Percentiles rank a stretch among this genome's conserved stretches.
phyloP scores from a whole-genome alignment of 768 basidiomycete species.

The Mrakia blollopis region DNA sequence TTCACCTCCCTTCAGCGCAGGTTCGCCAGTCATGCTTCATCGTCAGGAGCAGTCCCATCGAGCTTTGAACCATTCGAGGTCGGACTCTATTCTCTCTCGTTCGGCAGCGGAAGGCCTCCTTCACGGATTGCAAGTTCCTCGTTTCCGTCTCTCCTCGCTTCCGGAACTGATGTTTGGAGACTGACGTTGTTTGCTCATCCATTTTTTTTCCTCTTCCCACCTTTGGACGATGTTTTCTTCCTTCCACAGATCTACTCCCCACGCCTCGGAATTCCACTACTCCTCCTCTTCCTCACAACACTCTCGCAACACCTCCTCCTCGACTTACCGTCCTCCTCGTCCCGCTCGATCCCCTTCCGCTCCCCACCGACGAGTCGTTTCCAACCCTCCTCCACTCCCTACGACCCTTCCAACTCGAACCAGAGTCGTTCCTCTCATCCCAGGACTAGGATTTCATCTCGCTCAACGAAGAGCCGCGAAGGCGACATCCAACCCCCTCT shows the following conservation, averaged over 20 bases:
- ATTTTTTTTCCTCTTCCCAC: no score
- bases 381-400: not conserved
- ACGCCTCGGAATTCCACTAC: conserved; percentile 2
- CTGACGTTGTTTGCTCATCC: not conserved
- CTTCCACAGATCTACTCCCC: not conserved
- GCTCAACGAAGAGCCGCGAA: conserved; percentile 4
- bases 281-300: not conserved
- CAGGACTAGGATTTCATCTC: conserved; percentile 19
- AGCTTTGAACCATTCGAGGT: not conserved
- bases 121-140: not conserved
- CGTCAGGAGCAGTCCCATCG: not conserved
- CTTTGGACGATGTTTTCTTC: not conserved
- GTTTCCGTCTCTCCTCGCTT: not conserved
- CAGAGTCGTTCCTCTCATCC: conserved; percentile 10
- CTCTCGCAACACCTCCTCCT: not conserved
- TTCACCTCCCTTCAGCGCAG: not conserved
- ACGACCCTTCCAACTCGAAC: not conserved
- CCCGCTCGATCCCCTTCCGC: not conserved
- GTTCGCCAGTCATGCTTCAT: not conserved
- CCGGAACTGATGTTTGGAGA: not conserved
- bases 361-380: not conserved
- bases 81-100: not conserved
- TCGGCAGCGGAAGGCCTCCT: not conserved
- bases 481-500: not conserved
- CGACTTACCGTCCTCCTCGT: not conserved